Conservation (phyloP, 495 filamentous ascomycete species). For the Penicillium flavigenum region DNA sequence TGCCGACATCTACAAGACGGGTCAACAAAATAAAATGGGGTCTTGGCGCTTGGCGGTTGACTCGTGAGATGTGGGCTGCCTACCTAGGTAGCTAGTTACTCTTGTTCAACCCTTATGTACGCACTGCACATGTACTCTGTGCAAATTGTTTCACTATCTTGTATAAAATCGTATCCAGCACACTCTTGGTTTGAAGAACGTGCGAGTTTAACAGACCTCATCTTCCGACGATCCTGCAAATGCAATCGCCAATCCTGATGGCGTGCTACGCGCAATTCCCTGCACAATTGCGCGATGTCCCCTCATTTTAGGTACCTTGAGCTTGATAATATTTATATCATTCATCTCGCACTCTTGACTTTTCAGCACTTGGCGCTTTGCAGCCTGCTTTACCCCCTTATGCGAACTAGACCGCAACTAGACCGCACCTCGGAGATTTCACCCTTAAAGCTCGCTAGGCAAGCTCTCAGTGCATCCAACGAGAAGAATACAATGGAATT, state of each 20-base stretch:
- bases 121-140: too few relatives aligned
- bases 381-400: neutral
- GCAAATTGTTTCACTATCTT: too few relatives aligned
- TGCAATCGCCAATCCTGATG: constrained; percentile 23
- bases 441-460: neutral
- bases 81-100: too few relatives aligned
- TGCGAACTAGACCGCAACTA: neutral
- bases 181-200: neutral
- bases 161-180: too few relatives aligned
- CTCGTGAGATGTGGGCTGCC: too few relatives aligned
- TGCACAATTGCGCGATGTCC: constrained; percentile 24
- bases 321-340: constrained; percentile 9
- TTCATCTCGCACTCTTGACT: neutral
- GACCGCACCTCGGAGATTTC: constrained; percentile 1
- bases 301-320: neutral
- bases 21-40: too few relatives aligned
- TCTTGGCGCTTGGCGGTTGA: too few relatives aligned
- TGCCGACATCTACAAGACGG: too few relatives aligned
- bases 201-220: neutral
- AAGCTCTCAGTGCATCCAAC: neutral
- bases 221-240: constrained; percentile 17
- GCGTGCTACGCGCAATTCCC: constrained; percentile 25
- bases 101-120: too few relatives aligned
- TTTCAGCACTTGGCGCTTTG: neutral
- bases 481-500: neutral